These are phyloP conservation scores for Gigaspora rosea DNA, from an alignment of 192 early-diverging fungal species.

Conservation along the genomic window DNA sequence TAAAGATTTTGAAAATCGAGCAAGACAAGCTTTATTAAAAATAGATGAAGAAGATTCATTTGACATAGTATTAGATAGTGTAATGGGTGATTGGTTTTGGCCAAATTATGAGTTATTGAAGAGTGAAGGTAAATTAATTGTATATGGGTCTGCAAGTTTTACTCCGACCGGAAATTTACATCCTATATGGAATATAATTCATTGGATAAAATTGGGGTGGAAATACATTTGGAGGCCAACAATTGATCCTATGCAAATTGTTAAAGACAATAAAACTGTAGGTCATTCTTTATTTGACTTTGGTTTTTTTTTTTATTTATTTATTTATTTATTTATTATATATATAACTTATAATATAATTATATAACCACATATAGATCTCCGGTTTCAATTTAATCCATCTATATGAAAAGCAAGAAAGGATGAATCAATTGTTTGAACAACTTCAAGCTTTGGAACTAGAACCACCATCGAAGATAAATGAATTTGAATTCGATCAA, in stretches of 20 bases:
- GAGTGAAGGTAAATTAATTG: conserved; percentile 7
- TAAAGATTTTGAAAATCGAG: conserved; percentile 19
- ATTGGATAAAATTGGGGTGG: conserved; percentile 29
- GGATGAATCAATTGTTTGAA: conserved; percentile 22
- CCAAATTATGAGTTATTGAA: conserved; percentile 20
- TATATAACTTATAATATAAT: not conserved
- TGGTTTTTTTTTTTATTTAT: no score
- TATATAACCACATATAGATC: not conserved
- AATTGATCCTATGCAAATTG: conserved; percentile 27
- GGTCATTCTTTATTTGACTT: not conserved
- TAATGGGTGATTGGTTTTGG: conserved; percentile 34
- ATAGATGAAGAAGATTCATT: conserved; percentile 4
- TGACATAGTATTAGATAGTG: conserved; percentile 31
- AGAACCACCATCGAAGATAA: conserved; percentile 13
- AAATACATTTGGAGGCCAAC: conserved; percentile 29
- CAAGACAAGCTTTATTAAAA: conserved; percentile 1
- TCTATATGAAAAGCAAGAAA: conserved; percentile 16
- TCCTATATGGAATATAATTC: conserved; percentile 27
- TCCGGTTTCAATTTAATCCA: conserved; percentile 35
- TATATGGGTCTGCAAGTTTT: conserved; percentile 25
- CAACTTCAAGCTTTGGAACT: not conserved
- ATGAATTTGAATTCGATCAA: conserved; percentile 29
- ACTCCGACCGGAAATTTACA: conserved; percentile 32
- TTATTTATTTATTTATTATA: no score
- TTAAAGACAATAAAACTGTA: conserved; percentile 28